Conservation (phyloP, 805 yeast genomes). For the Yarrowia sp. region DNA sequence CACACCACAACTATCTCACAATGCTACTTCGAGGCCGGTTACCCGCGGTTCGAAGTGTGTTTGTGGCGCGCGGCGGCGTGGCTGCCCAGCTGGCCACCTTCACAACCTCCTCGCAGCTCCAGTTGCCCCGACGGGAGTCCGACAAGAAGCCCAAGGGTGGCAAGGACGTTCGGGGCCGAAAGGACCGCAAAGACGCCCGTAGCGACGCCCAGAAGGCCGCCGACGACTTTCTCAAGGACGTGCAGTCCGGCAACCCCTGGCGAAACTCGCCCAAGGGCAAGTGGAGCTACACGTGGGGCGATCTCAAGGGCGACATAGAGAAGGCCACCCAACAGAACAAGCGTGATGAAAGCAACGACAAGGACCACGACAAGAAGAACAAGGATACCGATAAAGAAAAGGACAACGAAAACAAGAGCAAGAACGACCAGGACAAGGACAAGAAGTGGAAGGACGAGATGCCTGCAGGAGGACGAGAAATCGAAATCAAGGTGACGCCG, state of each 20-base stretch:
- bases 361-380: slow-evolving; percentile 4
- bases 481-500: slow-evolving; percentile 18
- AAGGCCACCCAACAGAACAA: background rate
- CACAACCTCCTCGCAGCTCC: background rate
- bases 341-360: background rate
- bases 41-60: slow-evolving; percentile 34
- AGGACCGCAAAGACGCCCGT: background rate
- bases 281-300: slow-evolving; percentile 19
- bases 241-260: slow-evolving; percentile 25
- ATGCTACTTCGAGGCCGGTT: slow-evolving; percentile 37
- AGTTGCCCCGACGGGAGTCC: slow-evolving; percentile 21
- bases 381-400: slow-evolving; percentile 13
- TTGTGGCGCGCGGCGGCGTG: slow-evolving; percentile 21
- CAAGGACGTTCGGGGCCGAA: slow-evolving; percentile 3
- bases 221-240: slow-evolving; percentile 30
- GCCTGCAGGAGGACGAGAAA: slow-evolving; percentile 31
- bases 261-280: slow-evolving; percentile 24
- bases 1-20: background rate
- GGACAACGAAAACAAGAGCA: background rate
- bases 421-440: slow-evolving; percentile 27
- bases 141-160: slow-evolving; percentile 36
- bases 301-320: slow-evolving; percentile 40
- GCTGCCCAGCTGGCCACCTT: slow-evolving; percentile 2
- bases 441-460: slow-evolving; percentile 37
- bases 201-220: slow-evolving; percentile 5